Conservation (phyloP, 2,329 filamentous ascomycete genomes). For the Venturia pyrina region DNA sequence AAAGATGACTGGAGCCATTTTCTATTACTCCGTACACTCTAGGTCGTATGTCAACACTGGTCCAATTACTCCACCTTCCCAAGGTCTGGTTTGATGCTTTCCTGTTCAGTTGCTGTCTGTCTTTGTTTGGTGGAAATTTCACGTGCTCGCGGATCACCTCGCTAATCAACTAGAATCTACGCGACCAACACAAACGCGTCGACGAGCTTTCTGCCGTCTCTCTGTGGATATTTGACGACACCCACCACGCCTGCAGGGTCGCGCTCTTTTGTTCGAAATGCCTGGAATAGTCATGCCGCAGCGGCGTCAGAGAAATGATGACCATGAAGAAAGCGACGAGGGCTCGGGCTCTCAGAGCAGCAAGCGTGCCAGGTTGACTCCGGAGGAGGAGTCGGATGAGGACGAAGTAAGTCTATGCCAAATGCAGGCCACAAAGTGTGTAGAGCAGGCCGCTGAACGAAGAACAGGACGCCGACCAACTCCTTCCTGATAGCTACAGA, state of each 20-base stretch:
- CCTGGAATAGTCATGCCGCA: conserved; percentile 1
- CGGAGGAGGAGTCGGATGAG: background rate
- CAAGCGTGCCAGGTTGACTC: conserved; percentile 7
- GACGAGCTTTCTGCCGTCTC: background rate
- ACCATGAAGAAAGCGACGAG: background rate
- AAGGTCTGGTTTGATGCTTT: too few species aligned
- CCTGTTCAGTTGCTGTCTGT: too few species aligned
- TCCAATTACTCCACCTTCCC: too few species aligned
- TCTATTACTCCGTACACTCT: too few species aligned
- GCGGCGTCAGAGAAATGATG: background rate
- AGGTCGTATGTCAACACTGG: too few species aligned
- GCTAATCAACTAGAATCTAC: background rate
- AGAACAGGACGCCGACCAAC: conserved; percentile 1
- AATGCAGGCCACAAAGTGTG: too few species aligned
- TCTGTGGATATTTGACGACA: background rate
- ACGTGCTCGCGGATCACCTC: background rate
- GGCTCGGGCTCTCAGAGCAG: conserved; percentile 10
- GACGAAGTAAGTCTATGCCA: background rate
- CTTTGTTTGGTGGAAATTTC: too few species aligned
- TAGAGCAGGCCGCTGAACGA: background rate
- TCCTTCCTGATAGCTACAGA: conserved; percentile 10
- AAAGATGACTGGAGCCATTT: too few species aligned
- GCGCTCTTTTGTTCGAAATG: background rate
- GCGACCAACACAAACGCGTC: background rate
- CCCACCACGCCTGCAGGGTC: background rate